Percentiles rank a stretch among this genome's conserved stretches.
Conservation (phyloP, 1,284 basidiomycete genomes). For the Macrocystidia cucumis region DNA sequence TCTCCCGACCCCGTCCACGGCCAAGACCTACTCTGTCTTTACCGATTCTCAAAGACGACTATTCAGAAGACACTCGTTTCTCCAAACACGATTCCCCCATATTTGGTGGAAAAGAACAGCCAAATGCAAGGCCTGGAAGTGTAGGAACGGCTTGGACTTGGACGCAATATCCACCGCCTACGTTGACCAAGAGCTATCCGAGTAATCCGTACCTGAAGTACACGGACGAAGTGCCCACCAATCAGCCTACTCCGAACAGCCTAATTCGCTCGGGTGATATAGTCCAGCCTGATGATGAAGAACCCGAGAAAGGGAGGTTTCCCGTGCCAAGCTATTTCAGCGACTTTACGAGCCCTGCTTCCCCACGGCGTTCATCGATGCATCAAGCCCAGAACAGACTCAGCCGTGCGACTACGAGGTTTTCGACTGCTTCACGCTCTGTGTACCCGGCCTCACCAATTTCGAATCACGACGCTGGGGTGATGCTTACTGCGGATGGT, state of each 20-base stretch:
- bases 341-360: too few species aligned
- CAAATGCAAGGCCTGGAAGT: slow-evolving; percentile 37
- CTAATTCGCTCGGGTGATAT: too few species aligned
- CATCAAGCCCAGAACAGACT: slow-evolving; percentile 28
- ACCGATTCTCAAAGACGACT: slow-evolving; percentile 55
- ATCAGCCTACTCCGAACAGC: too few species aligned
- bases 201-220: too few species aligned
- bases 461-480: slow-evolving; percentile 32
- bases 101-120: slow-evolving; percentile 65
- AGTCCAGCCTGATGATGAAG: too few species aligned
- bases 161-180: slow-evolving; percentile 51
- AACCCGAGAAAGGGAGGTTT: too few species aligned
- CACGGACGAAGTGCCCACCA: too few species aligned
- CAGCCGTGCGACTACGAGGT: slow-evolving; percentile 31
- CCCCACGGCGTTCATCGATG: slow-evolving; percentile 16
- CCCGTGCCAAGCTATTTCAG: too few species aligned
- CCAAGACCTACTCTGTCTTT: slow-evolving; percentile 56
- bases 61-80: slow-evolving; percentile 31
- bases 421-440: slow-evolving; percentile 45
- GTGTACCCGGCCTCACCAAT: slow-evolving; percentile 39
- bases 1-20: slow-evolving; percentile 38
- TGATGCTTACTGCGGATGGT: slow-evolving; percentile 37
- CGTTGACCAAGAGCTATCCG: too few species aligned
- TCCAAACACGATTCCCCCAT: slow-evolving; percentile 55
- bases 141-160: slow-evolving; percentile 44